These are phyloP conservation scores for Rhizoclosmatium sp. DNA, from an alignment of 192 early-diverging fungal genomes.

Conservation along the genomic window DNA sequence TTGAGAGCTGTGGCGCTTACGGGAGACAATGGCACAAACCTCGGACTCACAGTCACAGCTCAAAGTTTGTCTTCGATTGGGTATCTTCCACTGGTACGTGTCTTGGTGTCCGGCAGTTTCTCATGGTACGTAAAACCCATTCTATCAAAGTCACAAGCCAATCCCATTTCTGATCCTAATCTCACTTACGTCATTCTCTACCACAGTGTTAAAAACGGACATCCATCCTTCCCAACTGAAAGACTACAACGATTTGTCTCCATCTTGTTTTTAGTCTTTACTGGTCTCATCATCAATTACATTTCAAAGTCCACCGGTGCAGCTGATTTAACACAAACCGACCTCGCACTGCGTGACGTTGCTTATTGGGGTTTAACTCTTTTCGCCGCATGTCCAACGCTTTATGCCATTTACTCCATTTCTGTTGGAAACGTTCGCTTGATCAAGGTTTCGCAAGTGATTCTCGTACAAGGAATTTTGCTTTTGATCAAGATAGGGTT, in stretches of 20 bases:
- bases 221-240: background rate
- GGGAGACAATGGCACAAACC: background rate
- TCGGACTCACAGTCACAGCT: background rate
- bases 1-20: constrained; percentile 9
- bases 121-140: background rate
- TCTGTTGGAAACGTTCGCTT: background rate
- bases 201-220: background rate
- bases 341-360: background rate
- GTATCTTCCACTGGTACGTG: constrained; percentile 4
- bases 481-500: background rate
- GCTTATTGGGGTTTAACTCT: constrained; percentile 5
- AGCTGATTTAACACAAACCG: background rate
- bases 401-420: background rate
- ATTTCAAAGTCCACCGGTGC: background rate
- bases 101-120: background rate
- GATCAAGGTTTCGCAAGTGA: background rate
- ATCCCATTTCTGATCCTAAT: background rate
- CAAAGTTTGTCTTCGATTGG: background rate
- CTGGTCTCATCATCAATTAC: background rate
- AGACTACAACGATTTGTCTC: background rate
- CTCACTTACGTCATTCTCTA: background rate
- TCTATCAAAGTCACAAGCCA: background rate
- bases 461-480: background rate
- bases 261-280: background rate
- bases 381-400: background rate